Evolutionary conservation across 2,329 filamentous ascomycete genomes (phyloP), one percentile per base, ranked within the genome.

Genomic region (Fusarium nurragi): DNA sequence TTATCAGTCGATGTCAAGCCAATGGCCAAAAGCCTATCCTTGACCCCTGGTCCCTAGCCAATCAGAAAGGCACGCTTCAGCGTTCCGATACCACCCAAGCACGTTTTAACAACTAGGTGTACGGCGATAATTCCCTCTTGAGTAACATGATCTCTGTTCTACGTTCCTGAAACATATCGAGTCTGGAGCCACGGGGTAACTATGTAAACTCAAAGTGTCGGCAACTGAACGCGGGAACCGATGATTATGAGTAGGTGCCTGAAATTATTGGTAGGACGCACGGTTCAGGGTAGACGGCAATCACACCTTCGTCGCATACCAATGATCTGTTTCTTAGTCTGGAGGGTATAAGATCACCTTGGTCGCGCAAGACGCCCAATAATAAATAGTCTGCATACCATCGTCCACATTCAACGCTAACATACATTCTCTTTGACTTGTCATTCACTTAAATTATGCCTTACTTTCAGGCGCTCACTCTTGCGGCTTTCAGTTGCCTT

Each of bases 111-210:
- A 38, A 54, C 57, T 54, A 60, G 46, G 54, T 60, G 53, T 40
- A 12, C 56, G 56, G 56, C 23, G 39, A 54, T 53, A 28, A 21
- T 32, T 53, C 56, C 56, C 8, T 36, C 21, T 58, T 60, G 34
- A 46, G 55, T 16, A 28, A 34, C 18, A 37, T 43, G 21, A 21
- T 37, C 21, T 41, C 26, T 21, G 8, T 39, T 43, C 44, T 41
- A 16, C 43, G 32, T 44, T 56, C 59, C 38, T 61, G 57, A 62
- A 62, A 62, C 57, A n/a, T 18, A 10, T 34, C 9, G 32, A 34
- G 19, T 21, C 16, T 23, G 44, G 18, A 38, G 26, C 18, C n/a
- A 18, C 22, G 23, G 34, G 18, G 22, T 19, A 34, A 38, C 48
- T 28, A n/a, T n/a, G n/a, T n/a, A 18, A 25, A 21, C 54, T 34